Evolutionary conservation across 2,329 filamentous ascomycete species (phyloP).

Genomic region (Ophiostoma piceae): DNA sequence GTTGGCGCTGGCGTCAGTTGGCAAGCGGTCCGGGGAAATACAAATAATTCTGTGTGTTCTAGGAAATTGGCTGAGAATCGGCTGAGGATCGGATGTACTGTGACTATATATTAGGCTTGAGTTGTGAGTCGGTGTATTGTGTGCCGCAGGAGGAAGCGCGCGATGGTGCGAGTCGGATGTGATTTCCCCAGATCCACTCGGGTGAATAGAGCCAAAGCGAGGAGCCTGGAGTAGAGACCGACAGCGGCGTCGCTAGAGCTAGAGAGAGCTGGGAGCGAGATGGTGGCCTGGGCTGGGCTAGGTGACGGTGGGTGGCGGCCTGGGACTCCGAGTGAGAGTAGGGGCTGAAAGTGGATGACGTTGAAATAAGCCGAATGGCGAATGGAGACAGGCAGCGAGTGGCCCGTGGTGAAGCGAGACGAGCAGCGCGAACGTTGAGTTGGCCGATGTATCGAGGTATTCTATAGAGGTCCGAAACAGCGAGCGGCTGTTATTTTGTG

Average conservation of each 20-base stretch:
- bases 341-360: conserved; percentile 2
- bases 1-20: not conserved
- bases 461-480: not conserved
- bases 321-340: not conserved
- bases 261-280: not conserved
- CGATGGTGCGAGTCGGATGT: conserved; percentile 7
- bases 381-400: not conserved
- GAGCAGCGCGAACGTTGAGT: not conserved
- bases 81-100: not conserved
- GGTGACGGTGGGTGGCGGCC: not conserved
- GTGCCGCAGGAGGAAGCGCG: not conserved
- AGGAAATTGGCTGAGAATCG: not conserved
- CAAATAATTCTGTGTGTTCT: no score
- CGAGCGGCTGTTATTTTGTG: not conserved
- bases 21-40: conserved; percentile 5
- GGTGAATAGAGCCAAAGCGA: not conserved
- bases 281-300: not conserved
- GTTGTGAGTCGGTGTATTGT: conserved; percentile 4
- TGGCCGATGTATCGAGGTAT: not conserved
- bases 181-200: conserved; percentile 13
- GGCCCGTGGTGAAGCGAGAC: conserved; percentile 4
- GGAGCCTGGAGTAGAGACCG: not conserved
- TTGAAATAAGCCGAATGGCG: conserved; percentile 8
- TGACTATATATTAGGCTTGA: not conserved
- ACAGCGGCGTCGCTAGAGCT: not conserved